Evolutionary conservation across 2,329 filamentous ascomycete species (phyloP), one percentile per base, ranked within the genome.

Genomic region (Diplodia scrobiculata): DNA sequence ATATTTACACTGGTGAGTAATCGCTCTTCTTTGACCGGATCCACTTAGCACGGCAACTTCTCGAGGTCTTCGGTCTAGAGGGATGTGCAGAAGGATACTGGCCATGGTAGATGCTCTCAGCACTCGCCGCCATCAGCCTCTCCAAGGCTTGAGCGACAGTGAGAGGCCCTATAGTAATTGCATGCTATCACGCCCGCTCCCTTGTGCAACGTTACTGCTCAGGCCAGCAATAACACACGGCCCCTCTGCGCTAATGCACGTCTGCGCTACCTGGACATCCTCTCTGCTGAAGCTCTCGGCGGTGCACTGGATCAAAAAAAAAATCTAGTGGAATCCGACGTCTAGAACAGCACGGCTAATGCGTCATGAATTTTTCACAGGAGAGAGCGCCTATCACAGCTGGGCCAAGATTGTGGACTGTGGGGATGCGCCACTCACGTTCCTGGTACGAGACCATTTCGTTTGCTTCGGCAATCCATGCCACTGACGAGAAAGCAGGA

Each of bases 341-440:
- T 21, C 19, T 58, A 3, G 19, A 27, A 21, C 17, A 5, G 14
- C 13, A 62, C 21, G 5, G 5, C 58, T 62, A 50, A 62, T 50
- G 58, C 41, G 21, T 7, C 17, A 34, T 50, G 29, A n/a, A 11
- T 32, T 38, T 25, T 14, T 21, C n/a, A 11, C 21, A 66, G 65
- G 65, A 27, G 32, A 66, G 25, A 83, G 83, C 67, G 71, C 76
- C 4, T 80, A 82, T 64, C 68, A 75, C 25, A 76, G 80, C 65
- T 84, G 83, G 79, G 81, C 82, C 0, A 82, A 80, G 67, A 78
- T 85, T 3, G 79, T 86, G 2, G 84, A 86, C 68, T 86, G 84
- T 67, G 84, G 84, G 38, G 83, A 85, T 72, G 83, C 79, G 5
- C 83, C 83, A 2, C 70, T 83, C 67, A 83, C 81, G 0, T 80